A percentile compares a stretch with the other conserved stretches of the same genome.
phyloP scores from a whole-genome alignment of 2,329 filamentous ascomycete genomes.

The Colletotrichum shisoi region DNA sequence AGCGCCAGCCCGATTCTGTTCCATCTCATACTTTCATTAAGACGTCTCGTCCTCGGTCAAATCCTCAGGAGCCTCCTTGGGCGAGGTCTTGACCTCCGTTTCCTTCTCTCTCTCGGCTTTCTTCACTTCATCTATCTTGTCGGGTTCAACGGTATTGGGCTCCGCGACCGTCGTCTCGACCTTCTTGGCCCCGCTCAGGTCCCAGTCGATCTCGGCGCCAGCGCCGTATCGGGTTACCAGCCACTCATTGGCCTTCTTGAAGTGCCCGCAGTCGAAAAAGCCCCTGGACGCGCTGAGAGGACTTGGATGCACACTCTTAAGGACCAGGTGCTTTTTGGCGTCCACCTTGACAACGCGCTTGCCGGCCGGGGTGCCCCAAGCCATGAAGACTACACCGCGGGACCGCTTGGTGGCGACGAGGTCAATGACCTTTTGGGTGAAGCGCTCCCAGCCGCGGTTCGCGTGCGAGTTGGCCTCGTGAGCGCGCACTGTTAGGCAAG shows the following conservation, averaged over 20 bases:
- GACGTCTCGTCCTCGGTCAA: slow-evolving; percentile 21
- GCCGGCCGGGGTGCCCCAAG: slow-evolving; percentile 88
- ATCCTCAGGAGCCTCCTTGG: slow-evolving; percentile 40
- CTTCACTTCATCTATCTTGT: not conserved
- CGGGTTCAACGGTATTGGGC: slow-evolving; percentile 34
- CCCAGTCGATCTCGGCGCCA: slow-evolving; percentile 88
- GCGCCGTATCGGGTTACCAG: slow-evolving; percentile 77
- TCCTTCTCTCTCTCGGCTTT: slow-evolving; percentile 42
- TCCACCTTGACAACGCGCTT: slow-evolving; percentile 80
- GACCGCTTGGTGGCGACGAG: slow-evolving; percentile 79
- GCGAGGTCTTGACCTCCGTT: slow-evolving; percentile 41
- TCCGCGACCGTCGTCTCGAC: slow-evolving; percentile 30
- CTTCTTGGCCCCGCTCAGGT: slow-evolving; percentile 52
- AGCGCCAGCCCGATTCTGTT: slow-evolving; percentile 7
- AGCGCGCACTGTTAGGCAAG: slow-evolving; percentile 89
- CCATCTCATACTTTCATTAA: slow-evolving; percentile 4
- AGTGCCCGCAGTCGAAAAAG: slow-evolving; percentile 85
- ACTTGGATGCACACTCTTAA: slow-evolving; percentile 89
- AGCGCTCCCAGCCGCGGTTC: slow-evolving; percentile 87
- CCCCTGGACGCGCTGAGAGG: slow-evolving; percentile 85
- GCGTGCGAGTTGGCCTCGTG: slow-evolving; percentile 87
- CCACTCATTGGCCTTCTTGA: slow-evolving; percentile 86
- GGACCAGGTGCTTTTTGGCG: slow-evolving; percentile 76
- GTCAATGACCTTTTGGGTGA: slow-evolving; percentile 92
- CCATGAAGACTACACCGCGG: slow-evolving; percentile 89